A percentile compares a stretch with the other conserved stretches of the same genome.
phyloP scores from a whole-genome alignment of 2,329 filamentous ascomycete species.

The Colletotrichum sublineola region DNA sequence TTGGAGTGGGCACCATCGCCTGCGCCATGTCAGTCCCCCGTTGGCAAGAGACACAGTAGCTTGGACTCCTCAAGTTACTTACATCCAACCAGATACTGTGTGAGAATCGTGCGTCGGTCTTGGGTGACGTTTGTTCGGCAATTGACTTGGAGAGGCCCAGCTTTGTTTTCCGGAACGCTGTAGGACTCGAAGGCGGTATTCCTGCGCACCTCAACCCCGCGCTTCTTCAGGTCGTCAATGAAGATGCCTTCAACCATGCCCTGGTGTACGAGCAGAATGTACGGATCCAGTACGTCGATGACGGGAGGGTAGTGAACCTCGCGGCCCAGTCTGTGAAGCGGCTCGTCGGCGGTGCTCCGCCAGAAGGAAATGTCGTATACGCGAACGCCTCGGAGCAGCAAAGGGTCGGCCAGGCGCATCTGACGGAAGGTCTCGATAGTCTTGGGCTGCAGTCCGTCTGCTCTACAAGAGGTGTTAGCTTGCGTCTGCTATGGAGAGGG shows the following conservation, averaged over 20 bases:
- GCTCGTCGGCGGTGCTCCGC: conserved; percentile 65
- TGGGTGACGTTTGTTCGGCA: conserved; percentile 66
- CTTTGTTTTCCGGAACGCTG: conserved; percentile 59
- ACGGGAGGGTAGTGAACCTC: conserved; percentile 77
- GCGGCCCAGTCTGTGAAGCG: conserved; percentile 72
- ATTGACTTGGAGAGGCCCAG: conserved; percentile 63
- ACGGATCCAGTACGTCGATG: conserved; percentile 69
- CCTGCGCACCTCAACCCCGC: conserved; percentile 73
- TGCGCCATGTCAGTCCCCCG: conserved; percentile 43
- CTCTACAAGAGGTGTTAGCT: conserved; percentile 54
- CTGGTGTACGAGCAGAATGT: conserved; percentile 75
- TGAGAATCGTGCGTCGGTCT: conserved; percentile 63
- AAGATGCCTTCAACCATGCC: conserved; percentile 81
- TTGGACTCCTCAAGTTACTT: conserved; percentile 43
- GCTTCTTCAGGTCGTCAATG: conserved; percentile 75
- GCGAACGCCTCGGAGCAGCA: conserved; percentile 75
- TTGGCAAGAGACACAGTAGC: not conserved
- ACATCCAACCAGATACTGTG: conserved; percentile 78
- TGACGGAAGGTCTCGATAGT: conserved; percentile 83
- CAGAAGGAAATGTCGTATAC: conserved; percentile 84
- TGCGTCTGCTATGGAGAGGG: not conserved
- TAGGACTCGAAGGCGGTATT: conserved; percentile 75
- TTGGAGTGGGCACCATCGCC: conserved; percentile 79
- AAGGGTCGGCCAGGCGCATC: conserved; percentile 77
- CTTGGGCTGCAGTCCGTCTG: conserved; percentile 82